Base-by-base conservation (phyloP, 1,284 basidiomycete species). In the Coniferiporia weirii region DNA sequence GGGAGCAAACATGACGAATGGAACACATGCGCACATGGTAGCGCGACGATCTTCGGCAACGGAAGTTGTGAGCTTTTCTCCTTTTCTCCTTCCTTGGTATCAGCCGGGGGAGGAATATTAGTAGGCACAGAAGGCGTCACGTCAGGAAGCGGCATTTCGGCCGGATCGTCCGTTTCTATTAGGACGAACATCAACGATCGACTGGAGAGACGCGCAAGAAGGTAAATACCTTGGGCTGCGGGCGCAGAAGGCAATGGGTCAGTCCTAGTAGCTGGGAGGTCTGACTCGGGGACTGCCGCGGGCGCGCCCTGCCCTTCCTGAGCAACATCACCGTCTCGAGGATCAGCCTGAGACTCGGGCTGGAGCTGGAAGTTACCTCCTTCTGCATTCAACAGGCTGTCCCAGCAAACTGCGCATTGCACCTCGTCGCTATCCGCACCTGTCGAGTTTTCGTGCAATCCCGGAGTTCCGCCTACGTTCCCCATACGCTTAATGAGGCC, bases 1-100 rank as follows among this genome's bases (percentile, higher is more conserved):
- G 89, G 89, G 2, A 87, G 68, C 22, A 91, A 77, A 70, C 88
- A 91, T 0, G 82, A 76, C 1, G 84, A 79, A 66, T 91, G 88
- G 73, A 91, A 91, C 52, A 88, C 81, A 68, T 91, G 88, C 10
- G 87, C 81, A 66, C 88, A 91, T 3, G 88, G 88, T 17, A 91
- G 79, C 3, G 81, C 73, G 40, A 90, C 82, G 56, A 90, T 77
- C 64, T 75, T 69, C 32, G 68, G 69, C 3, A 66, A 62, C 34
- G 61, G 63, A 13, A 56, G 13, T 27, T 35, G 52, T 27, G 27
- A 27, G 13, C 20, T 47, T n/a, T 56, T 46, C 7, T 40, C 50
- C 52, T 22, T 35, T 32, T 56, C 57, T 36, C 65, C 63, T 13
- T 61, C 62, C 50, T 63, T 75, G 7, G 71, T 68, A 5, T 68